Conservation (phyloP, 2,329 filamentous ascomycete species). For the Pseudogymnoascus sp. region DNA sequence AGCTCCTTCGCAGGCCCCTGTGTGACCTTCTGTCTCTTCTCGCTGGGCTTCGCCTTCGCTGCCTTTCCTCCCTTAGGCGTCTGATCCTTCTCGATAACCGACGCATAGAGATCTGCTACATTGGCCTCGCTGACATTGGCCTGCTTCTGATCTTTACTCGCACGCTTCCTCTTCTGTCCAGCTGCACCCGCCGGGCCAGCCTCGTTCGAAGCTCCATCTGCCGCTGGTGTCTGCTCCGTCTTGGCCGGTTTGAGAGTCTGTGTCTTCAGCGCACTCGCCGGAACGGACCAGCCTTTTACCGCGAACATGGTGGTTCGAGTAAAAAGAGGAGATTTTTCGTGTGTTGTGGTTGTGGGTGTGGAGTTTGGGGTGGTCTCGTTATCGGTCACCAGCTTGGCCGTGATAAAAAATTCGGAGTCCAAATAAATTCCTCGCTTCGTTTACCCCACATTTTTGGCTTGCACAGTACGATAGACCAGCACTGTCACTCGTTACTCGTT, state of each 20-base stretch:
- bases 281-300: slow-evolving; percentile 86
- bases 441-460: slow-evolving; percentile 6
- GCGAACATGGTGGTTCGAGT: slow-evolving; percentile 63
- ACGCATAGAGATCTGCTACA: slow-evolving; percentile 71
- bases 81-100: slow-evolving; percentile 66
- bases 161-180: slow-evolving; percentile 47
- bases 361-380: not conserved
- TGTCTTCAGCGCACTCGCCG: slow-evolving; percentile 62
- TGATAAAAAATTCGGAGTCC: slow-evolving; percentile 7
- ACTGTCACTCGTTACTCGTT: not conserved
- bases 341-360: not conserved
- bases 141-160: slow-evolving; percentile 46
- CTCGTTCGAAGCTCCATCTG: slow-evolving; percentile 28
- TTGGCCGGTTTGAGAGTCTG: slow-evolving; percentile 41
- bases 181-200: slow-evolving; percentile 30
- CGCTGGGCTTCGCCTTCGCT: slow-evolving; percentile 26
- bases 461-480: not conserved
- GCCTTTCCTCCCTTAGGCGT: slow-evolving; percentile 29
- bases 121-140: slow-evolving; percentile 60
- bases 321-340: not conserved
- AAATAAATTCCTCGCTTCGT: slow-evolving; percentile 9
- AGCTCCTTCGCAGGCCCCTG: slow-evolving; percentile 18
- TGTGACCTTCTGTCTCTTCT: slow-evolving; percentile 26
- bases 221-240: slow-evolving; percentile 19
- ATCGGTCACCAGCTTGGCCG: not conserved